These are phyloP conservation scores for Picea glauca DNA, from an alignment of 75 land plant genomes.

Conservation along the genomic window DNA sequence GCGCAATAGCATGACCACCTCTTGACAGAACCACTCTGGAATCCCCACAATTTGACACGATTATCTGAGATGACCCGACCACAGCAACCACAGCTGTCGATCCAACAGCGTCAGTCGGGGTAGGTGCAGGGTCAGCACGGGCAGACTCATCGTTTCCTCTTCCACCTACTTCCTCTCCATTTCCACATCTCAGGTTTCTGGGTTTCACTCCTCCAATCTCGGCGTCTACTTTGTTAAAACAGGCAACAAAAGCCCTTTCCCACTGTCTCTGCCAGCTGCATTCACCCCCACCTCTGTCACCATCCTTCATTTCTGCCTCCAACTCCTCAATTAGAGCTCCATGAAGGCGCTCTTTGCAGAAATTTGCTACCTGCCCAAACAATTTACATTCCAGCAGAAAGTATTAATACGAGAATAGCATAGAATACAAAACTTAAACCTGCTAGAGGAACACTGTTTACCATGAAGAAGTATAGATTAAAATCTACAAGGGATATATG, in stretches of 20 bases:
- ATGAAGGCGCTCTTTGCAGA: slow-evolving; percentile 74
- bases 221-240: slow-evolving; percentile 71
- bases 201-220: slow-evolving; percentile 41
- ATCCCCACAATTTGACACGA: slow-evolving; percentile 93
- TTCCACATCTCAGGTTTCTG: background rate
- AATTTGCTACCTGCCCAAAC: slow-evolving; percentile 66
- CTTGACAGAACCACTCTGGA: slow-evolving; percentile 26
- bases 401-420: background rate
- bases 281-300: slow-evolving; percentile 2
- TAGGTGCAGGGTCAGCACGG: too few relatives aligned
- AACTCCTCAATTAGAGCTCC: slow-evolving; percentile 68
- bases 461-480: background rate
- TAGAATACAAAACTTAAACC: background rate
- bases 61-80: slow-evolving; percentile 71
- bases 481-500: background rate
- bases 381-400: background rate
- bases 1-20: slow-evolving; percentile 18
- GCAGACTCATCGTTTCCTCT: too few relatives aligned
- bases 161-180: background rate
- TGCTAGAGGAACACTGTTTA: background rate
- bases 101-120: slow-evolving; percentile 60
- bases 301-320: slow-evolving; percentile 12
- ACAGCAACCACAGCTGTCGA: slow-evolving; percentile 86
- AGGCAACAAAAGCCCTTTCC: slow-evolving; percentile 51
- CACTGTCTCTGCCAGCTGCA: slow-evolving; percentile 44